phyloP scores from a whole-genome alignment of 768 basidiomycete genomes.

The Lentinula raphanica region DNA sequence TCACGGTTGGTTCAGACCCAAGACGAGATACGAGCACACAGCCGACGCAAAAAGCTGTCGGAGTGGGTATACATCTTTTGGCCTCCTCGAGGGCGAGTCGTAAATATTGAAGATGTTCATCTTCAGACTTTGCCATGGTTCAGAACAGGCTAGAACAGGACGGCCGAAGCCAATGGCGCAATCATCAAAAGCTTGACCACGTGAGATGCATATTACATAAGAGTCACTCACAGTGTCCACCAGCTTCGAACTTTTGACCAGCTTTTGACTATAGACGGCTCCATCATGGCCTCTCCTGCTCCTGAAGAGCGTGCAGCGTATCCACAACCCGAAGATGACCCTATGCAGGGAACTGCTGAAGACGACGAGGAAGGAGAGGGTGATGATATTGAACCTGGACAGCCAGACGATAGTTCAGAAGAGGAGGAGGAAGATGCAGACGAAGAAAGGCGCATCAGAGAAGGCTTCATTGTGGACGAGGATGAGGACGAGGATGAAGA shows the following conservation, averaged over 20 bases:
- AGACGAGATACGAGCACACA: conserved; percentile 59
- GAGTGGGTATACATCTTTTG: conserved; percentile 57
- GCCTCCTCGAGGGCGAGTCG: conserved; percentile 68
- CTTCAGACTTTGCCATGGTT: too few species aligned
- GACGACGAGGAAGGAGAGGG: conserved; percentile 45
- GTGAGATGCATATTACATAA: background rate
- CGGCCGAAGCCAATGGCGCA: background rate
- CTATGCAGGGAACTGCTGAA: conserved; percentile 50
- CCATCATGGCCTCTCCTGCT: conserved; percentile 52
- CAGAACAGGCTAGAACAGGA: background rate
- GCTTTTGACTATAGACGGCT: background rate
- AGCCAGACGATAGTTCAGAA: conserved; percentile 80
- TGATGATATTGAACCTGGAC: conserved; percentile 48
- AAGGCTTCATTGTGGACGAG: conserved; percentile 91
- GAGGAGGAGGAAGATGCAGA: conserved; percentile 91
- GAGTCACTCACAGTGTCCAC: background rate
- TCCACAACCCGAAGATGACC: conserved; percentile 45
- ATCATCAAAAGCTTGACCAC: background rate
- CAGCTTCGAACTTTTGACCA: background rate
- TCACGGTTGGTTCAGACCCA: conserved; percentile 38
- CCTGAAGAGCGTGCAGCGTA: conserved; percentile 29
- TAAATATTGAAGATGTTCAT: conserved; percentile 35
- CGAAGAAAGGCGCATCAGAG: conserved; percentile 70
- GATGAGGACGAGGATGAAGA: conserved; percentile 85
- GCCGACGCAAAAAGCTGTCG: conserved; percentile 89